Conservation (phyloP, 2,329 filamentous ascomycete species). For the Dryadomyces sulphureus region DNA sequence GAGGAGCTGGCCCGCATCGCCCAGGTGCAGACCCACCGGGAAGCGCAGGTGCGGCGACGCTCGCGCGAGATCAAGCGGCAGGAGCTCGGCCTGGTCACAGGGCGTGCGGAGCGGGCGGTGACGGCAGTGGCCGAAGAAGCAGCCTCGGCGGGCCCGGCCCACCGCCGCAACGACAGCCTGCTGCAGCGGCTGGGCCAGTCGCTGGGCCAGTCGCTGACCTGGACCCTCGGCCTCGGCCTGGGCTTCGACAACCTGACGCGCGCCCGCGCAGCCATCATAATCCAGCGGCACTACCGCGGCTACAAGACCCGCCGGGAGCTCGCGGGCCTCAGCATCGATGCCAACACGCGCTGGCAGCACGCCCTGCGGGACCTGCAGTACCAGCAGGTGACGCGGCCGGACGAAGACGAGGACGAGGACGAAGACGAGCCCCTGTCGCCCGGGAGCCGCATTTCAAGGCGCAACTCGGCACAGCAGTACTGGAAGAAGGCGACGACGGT, state of each 20-base stretch:
- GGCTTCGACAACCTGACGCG: slow-evolving; percentile 9
- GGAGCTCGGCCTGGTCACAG: slow-evolving; percentile 5
- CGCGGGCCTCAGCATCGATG: slow-evolving; percentile 50
- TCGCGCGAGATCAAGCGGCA: slow-evolving; percentile 17
- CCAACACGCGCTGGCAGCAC: slow-evolving; percentile 57
- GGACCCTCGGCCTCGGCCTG: neutral
- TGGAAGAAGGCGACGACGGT: slow-evolving; percentile 65
- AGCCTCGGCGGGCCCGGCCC: neutral
- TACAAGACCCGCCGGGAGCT: slow-evolving; percentile 60
- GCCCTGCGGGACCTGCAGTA: slow-evolving; percentile 44
- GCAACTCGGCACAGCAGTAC: slow-evolving; percentile 39
- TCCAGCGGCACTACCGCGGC: slow-evolving; percentile 63
- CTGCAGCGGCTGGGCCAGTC: slow-evolving; percentile 1
- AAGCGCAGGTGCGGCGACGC: slow-evolving; percentile 27
- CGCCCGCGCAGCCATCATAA: slow-evolving; percentile 36
- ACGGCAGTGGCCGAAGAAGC: neutral
- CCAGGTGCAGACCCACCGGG: slow-evolving; percentile 30
- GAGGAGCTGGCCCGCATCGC: slow-evolving; percentile 33
- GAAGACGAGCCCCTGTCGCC: neutral
- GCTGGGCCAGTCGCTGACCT: neutral
- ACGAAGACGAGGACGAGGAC: slow-evolving; percentile 1
- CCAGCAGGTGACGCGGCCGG: slow-evolving; percentile 29
- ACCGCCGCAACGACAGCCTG: neutral
- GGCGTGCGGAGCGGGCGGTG: neutral
- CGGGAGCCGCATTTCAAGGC: neutral